phyloP scores from a whole-genome alignment of 768 basidiomycete species.

The Calocera viscosa region DNA sequence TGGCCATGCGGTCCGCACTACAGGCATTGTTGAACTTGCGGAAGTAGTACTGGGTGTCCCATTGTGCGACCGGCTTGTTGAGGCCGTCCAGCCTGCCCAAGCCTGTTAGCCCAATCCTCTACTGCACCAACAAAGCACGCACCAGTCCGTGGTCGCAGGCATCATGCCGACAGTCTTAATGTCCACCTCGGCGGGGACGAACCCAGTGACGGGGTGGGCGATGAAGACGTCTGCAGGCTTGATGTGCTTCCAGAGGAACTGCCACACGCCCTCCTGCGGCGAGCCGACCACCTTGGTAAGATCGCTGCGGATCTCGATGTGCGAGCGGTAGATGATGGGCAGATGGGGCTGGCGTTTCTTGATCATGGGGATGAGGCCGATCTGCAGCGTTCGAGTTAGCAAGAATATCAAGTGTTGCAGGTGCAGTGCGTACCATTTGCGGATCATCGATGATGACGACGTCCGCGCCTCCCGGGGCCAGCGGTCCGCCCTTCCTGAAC shows the following conservation, averaged over 20 bases:
- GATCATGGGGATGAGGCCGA: constrained; percentile 88
- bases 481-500: constrained; percentile 74
- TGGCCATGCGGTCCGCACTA: constrained; percentile 64
- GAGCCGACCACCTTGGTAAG: constrained; percentile 70
- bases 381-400: constrained; percentile 34
- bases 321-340: constrained; percentile 86
- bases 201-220: constrained; percentile 85
- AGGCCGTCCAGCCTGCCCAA: constrained; percentile 69
- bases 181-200: constrained; percentile 78
- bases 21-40: constrained; percentile 72
- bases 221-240: constrained; percentile 72
- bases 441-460: constrained; percentile 69
- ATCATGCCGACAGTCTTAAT: constrained; percentile 55
- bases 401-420: constrained; percentile 15
- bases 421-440: constrained; percentile 18
- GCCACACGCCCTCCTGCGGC: constrained; percentile 84
- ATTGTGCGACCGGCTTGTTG: constrained; percentile 72
- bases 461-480: constrained; percentile 71
- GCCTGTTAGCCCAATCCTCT: constrained; percentile 19
- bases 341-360: constrained; percentile 68
- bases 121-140: constrained; percentile 28
- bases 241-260: constrained; percentile 90
- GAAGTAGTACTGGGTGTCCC: constrained; percentile 84
- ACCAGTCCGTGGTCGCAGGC: constrained; percentile 81
- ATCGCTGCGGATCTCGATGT: constrained; percentile 84